Evolutionary conservation across 2,329 filamentous ascomycete genomes (phyloP), one percentile per base, ranked within the genome.

Genomic region (Calonectria pseudoreteaudii): DNA sequence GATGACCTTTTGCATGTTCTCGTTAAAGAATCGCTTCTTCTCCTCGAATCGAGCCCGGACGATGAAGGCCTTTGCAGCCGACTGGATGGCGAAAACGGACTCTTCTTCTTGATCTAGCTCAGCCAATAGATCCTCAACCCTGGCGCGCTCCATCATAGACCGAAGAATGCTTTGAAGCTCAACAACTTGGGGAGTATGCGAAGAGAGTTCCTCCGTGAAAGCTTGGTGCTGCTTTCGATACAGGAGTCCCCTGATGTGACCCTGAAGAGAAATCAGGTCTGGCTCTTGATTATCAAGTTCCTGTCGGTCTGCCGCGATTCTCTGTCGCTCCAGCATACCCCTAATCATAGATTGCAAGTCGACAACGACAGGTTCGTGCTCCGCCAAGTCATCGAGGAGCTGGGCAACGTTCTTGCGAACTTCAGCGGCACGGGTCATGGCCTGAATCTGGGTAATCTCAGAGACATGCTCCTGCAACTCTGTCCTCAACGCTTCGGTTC

Each of bases 1-100:
- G 88, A 99, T 93, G 31, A 99, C 97, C 85, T 97, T 98, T 81
- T 98, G 93, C 97, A 99, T 99, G 82, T 99, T 99, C 85, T 98
- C 93, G 78, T 94, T 93, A 88, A 96, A 99, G 86, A 94, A 96
- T 28, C 92, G 92, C 82, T 94, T 92, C 89, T 98, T 98, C 84
- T 97, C 95, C 67, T 91, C 91, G 80, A 98, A 98, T 23, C 89
- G 89, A 18, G 88, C 89, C 41, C 96, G 91, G 38, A 98, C 91
- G 3, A 97, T 84, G 79, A 91, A 93, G 4, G 92, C 96, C 79
- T 93, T 92, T 10, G 93, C 91, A 8, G 91, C 89, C 7, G 95
- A 89, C 83, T 98, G 96, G 30, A 98, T 85, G 36, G 93, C 93
- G 11, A 91, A 86, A 73, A 98, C 90, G 0, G 88, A 87, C n/a